phyloP scores from a whole-genome alignment of 192 early-diverging fungal genomes.

The Linnemannia zychae region DNA sequence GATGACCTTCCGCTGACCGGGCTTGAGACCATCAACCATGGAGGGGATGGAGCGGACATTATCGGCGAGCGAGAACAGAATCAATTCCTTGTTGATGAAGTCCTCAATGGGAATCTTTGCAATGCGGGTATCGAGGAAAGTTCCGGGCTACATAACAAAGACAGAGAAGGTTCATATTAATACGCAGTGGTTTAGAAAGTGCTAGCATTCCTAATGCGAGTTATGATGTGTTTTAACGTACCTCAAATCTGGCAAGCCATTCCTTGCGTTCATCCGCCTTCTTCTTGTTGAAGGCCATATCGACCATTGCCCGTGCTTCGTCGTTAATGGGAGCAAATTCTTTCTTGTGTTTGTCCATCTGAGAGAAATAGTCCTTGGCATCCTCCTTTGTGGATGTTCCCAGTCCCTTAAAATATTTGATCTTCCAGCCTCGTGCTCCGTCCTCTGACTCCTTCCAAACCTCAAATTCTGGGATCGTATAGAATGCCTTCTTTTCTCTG shows the following conservation, averaged over 20 bases:
- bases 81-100: slow-evolving; percentile 96
- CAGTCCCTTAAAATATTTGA: slow-evolving; percentile 99
- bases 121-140: slow-evolving; percentile 88
- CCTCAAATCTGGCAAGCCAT: slow-evolving; percentile 84
- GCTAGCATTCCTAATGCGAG: not conserved
- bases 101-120: slow-evolving; percentile 83
- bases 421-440: slow-evolving; percentile 81
- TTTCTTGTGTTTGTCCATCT: slow-evolving; percentile 85
- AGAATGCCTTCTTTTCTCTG: slow-evolving; percentile 80
- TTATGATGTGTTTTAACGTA: slow-evolving; percentile 6
- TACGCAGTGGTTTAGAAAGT: too few relatives aligned
- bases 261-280: slow-evolving; percentile 96
- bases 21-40: slow-evolving; percentile 95
- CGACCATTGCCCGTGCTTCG: slow-evolving; percentile 84
- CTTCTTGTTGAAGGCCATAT: slow-evolving; percentile 98
- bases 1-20: slow-evolving; percentile 96
- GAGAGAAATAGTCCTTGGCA: slow-evolving; percentile 93
- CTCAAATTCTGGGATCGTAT: slow-evolving; percentile 94
- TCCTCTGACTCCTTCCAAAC: slow-evolving; percentile 79
- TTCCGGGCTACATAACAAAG: slow-evolving; percentile 76
- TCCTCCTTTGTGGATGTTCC: slow-evolving; percentile 89
- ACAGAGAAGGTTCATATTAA: not conserved
- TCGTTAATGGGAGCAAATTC: slow-evolving; percentile 68
- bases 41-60: slow-evolving; percentile 96
- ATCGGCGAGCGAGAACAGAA: slow-evolving; percentile 95